phyloP scores from a whole-genome alignment of 331 rosid species.

The Rhamnella rubrinervis region DNA sequence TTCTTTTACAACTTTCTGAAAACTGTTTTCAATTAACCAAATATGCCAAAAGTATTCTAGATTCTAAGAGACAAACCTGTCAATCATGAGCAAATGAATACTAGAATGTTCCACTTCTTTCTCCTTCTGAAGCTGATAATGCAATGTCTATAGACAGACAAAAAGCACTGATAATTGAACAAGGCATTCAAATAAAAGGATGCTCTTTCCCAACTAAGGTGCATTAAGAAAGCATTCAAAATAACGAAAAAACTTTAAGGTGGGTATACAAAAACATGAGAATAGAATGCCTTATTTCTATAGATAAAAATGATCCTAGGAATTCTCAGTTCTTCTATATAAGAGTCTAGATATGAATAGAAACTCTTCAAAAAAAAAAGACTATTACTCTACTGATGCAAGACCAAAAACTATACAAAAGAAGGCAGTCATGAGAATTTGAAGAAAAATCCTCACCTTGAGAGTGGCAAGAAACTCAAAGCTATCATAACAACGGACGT shows the following conservation, averaged over 20 bases:
- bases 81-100: slow-evolving; percentile 69
- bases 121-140: slow-evolving; percentile 54
- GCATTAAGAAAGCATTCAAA: neutral
- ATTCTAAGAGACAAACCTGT: slow-evolving; percentile 55
- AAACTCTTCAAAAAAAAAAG: no score
- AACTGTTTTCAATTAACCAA: neutral
- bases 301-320: no score
- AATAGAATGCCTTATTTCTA: no score
- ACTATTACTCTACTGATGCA: no score
- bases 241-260: neutral
- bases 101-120: slow-evolving; percentile 48
- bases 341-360: no score
- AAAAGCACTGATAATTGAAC: slow-evolving; percentile 1
- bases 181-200: neutral
- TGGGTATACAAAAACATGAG: no score
- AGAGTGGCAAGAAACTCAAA: slow-evolving; percentile 85
- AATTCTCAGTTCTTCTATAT: no score
- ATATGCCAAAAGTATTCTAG: neutral
- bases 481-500: slow-evolving; percentile 69
- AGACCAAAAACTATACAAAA: no score
- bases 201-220: neutral
- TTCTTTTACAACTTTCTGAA: no score
- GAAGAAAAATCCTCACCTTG: slow-evolving; percentile 49
- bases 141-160: slow-evolving; percentile 48
- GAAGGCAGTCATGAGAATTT: no score